Base-by-base conservation (phyloP, 2,329 filamentous ascomycete genomes). In the Aspergillus pseudoglaucus region DNA sequence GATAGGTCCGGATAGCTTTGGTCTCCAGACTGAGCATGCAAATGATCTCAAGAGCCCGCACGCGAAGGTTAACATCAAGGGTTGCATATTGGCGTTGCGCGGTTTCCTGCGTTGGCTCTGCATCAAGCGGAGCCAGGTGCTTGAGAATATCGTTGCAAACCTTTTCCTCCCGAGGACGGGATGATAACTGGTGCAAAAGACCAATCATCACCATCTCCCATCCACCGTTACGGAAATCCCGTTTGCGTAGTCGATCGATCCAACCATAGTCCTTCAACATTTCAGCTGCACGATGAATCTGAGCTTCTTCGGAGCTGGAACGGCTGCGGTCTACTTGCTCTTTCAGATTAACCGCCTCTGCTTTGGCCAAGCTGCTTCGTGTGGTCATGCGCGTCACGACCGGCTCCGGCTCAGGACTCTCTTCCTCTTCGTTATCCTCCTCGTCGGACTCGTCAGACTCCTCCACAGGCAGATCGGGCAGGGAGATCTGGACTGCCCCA, bases 201-300 rank as follows among this genome's bases (percentile, higher is more conserved):
- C 90, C 93, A 39, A 95, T 84, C 61, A 97, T 79, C 53, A 96
- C 91, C 52, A 89, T 70, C 67, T 96, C 83, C 93, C 93, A 98
- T 17, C 90, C 90, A 47, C 91, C 93, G 40, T 91, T 81, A 53
- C 81, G 77, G 64, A 97, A 95, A 56, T 95, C 85, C 41, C 91
- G 85, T 59, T 87, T 87, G 54, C 84, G 83, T 18, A 96, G 75
- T 53, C 88, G 81, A 46, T 94, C 87, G 50, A 94, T 82, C 93
- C 93, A 98, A 57, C 88, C 81, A 54, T 85, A 90, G 9, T 75
- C 76, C 7, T 73, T 76, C 42, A 94, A 76, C 59, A 93, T 81
- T 51, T 95, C 89, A 18, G 84, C 80, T 6, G 89, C 90, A 38
- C 70, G 70, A 53, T 75, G 73, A 5, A 66, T 49, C 20, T 67